Percentiles rank a stretch among this genome's conserved stretches.
phyloP scores from a whole-genome alignment of 108 stramenopile genomes.

The Cyclotella baltica region DNA sequence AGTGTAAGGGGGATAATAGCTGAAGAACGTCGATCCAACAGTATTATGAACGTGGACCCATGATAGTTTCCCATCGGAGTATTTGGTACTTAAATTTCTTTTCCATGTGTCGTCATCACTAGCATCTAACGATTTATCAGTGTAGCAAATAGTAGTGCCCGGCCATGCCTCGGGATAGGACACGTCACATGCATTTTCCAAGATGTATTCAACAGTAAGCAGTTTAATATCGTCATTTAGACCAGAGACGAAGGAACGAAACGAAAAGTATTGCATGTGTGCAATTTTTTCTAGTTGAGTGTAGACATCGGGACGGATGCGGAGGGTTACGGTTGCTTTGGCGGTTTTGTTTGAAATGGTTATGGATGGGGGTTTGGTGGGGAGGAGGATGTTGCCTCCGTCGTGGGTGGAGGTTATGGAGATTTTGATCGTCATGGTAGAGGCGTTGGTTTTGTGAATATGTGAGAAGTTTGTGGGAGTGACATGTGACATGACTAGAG shows the following conservation, averaged over 20 bases:
- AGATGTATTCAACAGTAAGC: constrained; percentile 60
- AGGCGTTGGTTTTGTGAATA: background rate
- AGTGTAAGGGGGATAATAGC: constrained; percentile 80
- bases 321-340: constrained; percentile 30
- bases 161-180: constrained; percentile 78
- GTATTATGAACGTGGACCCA: constrained; percentile 69
- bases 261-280: constrained; percentile 82
- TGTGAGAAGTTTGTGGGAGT: no score
- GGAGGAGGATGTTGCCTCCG: constrained; percentile 80
- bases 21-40: constrained; percentile 67
- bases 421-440: background rate
- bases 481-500: no score
- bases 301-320: constrained; percentile 64
- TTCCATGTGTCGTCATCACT: constrained; percentile 67
- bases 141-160: constrained; percentile 72
- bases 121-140: constrained; percentile 37
- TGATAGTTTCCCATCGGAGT: constrained; percentile 65
- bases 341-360: constrained; percentile 53
- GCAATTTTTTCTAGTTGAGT: constrained; percentile 74
- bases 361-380: constrained; percentile 31
- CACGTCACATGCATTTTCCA: constrained; percentile 70
- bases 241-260: constrained; percentile 54
- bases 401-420: constrained; percentile 81
- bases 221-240: constrained; percentile 36
- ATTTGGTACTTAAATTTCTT: constrained; percentile 63